Conservation (phyloP, 306 rosid genomes). For the Prosopis cineraria region DNA sequence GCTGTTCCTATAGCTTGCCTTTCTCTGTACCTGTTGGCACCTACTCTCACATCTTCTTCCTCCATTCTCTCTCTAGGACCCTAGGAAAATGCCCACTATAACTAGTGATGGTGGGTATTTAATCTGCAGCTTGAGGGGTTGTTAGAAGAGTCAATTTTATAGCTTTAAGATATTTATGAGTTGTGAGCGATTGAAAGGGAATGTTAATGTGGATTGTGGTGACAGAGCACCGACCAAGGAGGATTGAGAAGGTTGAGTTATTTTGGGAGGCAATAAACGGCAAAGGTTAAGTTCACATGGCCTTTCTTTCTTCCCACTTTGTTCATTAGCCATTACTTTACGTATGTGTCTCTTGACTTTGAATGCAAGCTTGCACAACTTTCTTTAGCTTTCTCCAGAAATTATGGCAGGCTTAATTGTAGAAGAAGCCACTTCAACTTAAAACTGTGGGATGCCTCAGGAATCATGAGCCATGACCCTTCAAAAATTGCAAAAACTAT, state of each 20-base stretch:
- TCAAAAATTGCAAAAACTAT: background rate
- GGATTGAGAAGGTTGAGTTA: background rate
- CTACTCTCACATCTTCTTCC: slow-evolving; percentile 45
- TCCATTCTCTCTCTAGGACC: slow-evolving; percentile 23
- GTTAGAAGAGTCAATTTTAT: background rate
- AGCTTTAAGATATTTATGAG: background rate
- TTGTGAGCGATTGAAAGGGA: background rate
- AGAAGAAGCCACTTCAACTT: background rate
- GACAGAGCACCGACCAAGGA: background rate
- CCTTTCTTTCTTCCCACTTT: slow-evolving; percentile 8
- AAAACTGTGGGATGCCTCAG: background rate
- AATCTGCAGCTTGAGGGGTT: slow-evolving; percentile 2
- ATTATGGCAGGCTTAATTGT: background rate
- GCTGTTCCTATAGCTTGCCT: slow-evolving; percentile 42
- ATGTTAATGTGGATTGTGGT: background rate
- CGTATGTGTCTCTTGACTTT: slow-evolving; percentile 6
- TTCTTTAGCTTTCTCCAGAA: background rate
- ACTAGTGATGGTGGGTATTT: background rate
- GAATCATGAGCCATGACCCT: no score
- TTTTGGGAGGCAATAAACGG: background rate
- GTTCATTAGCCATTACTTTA: background rate
- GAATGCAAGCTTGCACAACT: slow-evolving; percentile 17
- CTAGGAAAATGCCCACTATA: background rate
- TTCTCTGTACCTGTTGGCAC: slow-evolving; percentile 43
- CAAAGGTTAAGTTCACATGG: background rate